Base-by-base conservation (phyloP, 2,329 filamentous ascomycete species). In the Trichoderma hamatum region DNA sequence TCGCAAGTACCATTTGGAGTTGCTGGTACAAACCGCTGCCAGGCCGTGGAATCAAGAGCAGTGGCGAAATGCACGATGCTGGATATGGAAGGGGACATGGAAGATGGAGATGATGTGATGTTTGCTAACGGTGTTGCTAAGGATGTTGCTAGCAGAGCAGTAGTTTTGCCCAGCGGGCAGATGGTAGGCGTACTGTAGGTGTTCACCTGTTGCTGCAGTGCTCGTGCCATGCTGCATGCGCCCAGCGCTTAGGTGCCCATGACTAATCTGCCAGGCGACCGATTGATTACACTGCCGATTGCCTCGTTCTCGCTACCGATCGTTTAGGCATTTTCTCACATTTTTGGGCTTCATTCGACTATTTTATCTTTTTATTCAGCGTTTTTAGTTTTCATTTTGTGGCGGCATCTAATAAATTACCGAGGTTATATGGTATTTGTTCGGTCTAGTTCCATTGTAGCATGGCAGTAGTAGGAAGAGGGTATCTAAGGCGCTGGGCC, bases 61-160 rank as follows among this genome's bases (percentile, higher is more conserved):
- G 63, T 66, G 63, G 63, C 63, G n/a, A 66, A 58, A 66, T 49
- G 63, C 52, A 49, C 52, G 34, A 49, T 66, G 63, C 63, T 58
- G 63, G 34, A 46, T n/a, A 19, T n/a, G 39, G 39, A n/a, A n/a
- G 19, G 3, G 39, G 19, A n/a, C 6, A 19, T 39, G 36, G 13
- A 19, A 5, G 14, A 39, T 19, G 39, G 16, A 9, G 39, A 43
- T 43, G 39, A 43, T 43, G 39, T 43, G 14, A 32, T 52, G 46
- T 34, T 26, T 39, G 16, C 46, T 10, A 39, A 34, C 9, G 39
- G 39, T 10, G 39, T 43, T 43, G 39, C 39, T 43, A 43, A 43
- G 3, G 19, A 43, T 43, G 39, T 43, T 43, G 39, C 16, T n/a
- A 10, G 5, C 39, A 43, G 39, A 19, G 6, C 19, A 39, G 36